These are phyloP conservation scores for Hansenula lynferdii DNA, from an alignment of 1,139 yeast genomes.

Conservation along the genomic window DNA sequence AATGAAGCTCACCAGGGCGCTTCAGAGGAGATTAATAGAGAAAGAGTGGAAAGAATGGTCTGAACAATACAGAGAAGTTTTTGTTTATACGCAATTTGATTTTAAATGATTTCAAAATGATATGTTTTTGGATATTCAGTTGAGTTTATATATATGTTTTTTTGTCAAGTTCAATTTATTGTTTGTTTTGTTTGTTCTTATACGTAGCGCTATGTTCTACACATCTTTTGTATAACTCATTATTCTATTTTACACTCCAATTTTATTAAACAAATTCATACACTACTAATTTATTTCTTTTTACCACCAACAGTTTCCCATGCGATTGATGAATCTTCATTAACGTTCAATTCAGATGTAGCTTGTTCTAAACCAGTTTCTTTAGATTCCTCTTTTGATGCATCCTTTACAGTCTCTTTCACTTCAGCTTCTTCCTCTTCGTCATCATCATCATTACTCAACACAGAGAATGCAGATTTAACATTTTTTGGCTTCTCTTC, in stretches of 20 bases:
- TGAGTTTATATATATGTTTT: neutral
- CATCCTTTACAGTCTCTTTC: constrained; percentile 43
- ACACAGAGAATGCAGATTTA: constrained; percentile 61
- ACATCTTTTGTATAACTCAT: too few relatives aligned
- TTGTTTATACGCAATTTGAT: too few relatives aligned
- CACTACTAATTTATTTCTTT: constrained; percentile 18
- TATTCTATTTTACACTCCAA: too few relatives aligned
- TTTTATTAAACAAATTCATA: too few relatives aligned
- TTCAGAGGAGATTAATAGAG: constrained; percentile 3
- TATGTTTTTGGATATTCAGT: neutral
- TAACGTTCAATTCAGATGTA: constrained; percentile 39
- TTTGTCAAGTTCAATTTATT: too few relatives aligned
- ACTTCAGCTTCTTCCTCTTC: constrained; percentile 55
- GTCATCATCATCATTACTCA: constrained; percentile 64
- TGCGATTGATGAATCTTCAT: constrained; percentile 33
- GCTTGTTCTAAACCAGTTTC: constrained; percentile 35
- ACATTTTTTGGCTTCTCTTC: constrained; percentile 39
- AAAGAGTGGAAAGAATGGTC: constrained; percentile 12
- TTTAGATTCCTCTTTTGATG: constrained; percentile 25
- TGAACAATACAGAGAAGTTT: too few relatives aligned
- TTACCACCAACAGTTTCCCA: constrained; percentile 56
- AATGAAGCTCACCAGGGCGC: neutral
- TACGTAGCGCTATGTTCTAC: too few relatives aligned
- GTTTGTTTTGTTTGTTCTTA: too few relatives aligned
- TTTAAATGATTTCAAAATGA: neutral